Evolutionary conservation across 331 rosid genomes (phyloP).

Genomic region (Stylosanthes scabra): DNA sequence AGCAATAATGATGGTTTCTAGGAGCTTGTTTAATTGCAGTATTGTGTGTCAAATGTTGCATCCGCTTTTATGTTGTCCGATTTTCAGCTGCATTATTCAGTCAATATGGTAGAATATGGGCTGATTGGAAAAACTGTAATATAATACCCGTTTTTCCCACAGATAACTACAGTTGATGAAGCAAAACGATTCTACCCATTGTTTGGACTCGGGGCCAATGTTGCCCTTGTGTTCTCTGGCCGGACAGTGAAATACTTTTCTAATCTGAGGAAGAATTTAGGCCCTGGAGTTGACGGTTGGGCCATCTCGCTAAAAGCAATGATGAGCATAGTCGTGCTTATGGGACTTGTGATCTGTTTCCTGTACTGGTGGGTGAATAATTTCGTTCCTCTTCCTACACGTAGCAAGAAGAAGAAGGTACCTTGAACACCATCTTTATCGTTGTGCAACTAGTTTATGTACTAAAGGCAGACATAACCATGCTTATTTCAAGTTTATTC

Average conservation of each 20-base stretch:
- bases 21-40: slow-evolving; percentile 14
- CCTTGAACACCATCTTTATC: slow-evolving; percentile 12
- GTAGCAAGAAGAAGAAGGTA: slow-evolving; percentile 97
- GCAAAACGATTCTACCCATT: slow-evolving; percentile 92
- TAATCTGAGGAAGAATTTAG: slow-evolving; percentile 76
- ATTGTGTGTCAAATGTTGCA: background rate
- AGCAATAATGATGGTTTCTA: too few relatives aligned
- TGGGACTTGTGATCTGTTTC: slow-evolving; percentile 80
- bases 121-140: background rate
- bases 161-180: slow-evolving; percentile 93
- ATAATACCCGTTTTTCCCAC: slow-evolving; percentile 38
- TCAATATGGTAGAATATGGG: background rate
- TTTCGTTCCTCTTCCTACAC: slow-evolving; percentile 79
- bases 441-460: slow-evolving; percentile 20
- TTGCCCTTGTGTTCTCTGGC: slow-evolving; percentile 95
- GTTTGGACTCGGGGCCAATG: slow-evolving; percentile 93
- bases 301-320: slow-evolving; percentile 82
- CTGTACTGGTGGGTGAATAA: slow-evolving; percentile 91
- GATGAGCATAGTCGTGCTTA: slow-evolving; percentile 81
- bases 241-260: slow-evolving; percentile 96
- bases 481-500: background rate
- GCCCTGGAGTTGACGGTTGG: slow-evolving; percentile 99
- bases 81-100: slow-evolving; percentile 11
- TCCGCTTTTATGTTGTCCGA: slow-evolving; percentile 10
- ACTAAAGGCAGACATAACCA: background rate